Conservation (phyloP, 2,329 filamentous ascomycete species). For the Claviceps sp. region DNA sequence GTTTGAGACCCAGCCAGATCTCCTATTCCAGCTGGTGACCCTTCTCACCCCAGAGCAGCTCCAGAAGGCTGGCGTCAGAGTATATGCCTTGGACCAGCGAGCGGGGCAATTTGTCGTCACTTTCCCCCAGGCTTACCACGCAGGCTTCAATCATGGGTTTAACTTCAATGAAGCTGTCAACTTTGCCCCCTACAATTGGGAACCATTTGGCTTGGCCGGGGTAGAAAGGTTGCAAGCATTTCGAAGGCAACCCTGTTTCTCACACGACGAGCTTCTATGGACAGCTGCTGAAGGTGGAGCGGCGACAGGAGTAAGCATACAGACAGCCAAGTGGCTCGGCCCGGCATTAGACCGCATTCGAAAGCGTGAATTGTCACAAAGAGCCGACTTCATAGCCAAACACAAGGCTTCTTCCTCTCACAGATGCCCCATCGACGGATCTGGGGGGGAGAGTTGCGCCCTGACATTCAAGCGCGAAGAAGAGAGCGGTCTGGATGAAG, state of each 20-base stretch:
- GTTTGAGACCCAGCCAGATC: slow-evolving; percentile 91
- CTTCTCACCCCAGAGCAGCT: slow-evolving; percentile 86
- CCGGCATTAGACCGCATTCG: slow-evolving; percentile 72
- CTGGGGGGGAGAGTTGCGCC: slow-evolving; percentile 38
- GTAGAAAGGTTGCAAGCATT: slow-evolving; percentile 80
- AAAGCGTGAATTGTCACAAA: slow-evolving; percentile 55
- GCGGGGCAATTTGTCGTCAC: slow-evolving; percentile 95
- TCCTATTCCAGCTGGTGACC: slow-evolving; percentile 95
- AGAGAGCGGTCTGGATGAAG: slow-evolving; percentile 71
- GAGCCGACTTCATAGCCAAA: slow-evolving; percentile 53
- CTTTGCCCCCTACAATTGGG: slow-evolving; percentile 91
- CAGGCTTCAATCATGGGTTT: slow-evolving; percentile 96
- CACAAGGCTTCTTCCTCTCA: slow-evolving; percentile 45
- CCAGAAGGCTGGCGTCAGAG: slow-evolving; percentile 80
- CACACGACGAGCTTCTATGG: slow-evolving; percentile 86
- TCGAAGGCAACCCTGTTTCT: slow-evolving; percentile 87
- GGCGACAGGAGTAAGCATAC: slow-evolving; percentile 53
- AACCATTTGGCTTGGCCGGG: slow-evolving; percentile 75
- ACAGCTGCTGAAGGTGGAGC: slow-evolving; percentile 74
- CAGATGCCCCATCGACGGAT: slow-evolving; percentile 32
- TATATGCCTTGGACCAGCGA: slow-evolving; percentile 90
- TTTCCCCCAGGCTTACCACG: slow-evolving; percentile 93
- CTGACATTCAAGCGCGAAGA: slow-evolving; percentile 55
- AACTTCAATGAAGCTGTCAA: slow-evolving; percentile 99
- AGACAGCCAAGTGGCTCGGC: slow-evolving; percentile 87